Percentiles rank a stretch among this genome's conserved stretches.
Conservation (phyloP, 176 grass and related monocot genomes). For the Pontederia paniculata region DNA sequence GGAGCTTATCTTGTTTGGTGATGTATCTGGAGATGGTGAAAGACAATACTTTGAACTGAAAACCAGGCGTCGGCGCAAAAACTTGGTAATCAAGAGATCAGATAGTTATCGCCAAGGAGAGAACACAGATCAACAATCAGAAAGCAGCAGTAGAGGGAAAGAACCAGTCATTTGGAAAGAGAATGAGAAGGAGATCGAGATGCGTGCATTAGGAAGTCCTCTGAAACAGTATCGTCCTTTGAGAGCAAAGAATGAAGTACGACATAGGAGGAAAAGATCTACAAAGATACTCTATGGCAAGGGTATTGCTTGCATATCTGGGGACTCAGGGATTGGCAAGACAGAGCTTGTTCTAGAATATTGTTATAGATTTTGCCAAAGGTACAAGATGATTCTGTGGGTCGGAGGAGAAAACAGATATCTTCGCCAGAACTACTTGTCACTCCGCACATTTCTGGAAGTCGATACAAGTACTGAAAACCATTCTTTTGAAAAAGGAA, state of each 20-base stretch:
- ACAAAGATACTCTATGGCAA: conserved; percentile 92
- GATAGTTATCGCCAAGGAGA: conserved; percentile 32
- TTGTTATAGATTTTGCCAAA: conserved; percentile 65
- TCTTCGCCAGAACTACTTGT: conserved; percentile 74
- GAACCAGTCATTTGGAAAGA: conserved; percentile 85
- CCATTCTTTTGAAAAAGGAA: conserved; percentile 65
- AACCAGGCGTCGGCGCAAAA: conserved; percentile 51
- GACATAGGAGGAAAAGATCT: conserved; percentile 47
- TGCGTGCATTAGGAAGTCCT: conserved; percentile 55
- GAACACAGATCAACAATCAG: conserved; percentile 22
- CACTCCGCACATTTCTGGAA: conserved; percentile 61
- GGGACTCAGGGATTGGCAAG: conserved; percentile 92
- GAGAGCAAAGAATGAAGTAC: conserved; percentile 39
- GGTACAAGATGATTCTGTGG: conserved; percentile 97
- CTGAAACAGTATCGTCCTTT: conserved; percentile 19
- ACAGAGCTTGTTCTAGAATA: conserved; percentile 92
- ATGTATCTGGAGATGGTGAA: conserved; percentile 82
- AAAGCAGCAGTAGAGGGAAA: conserved; percentile 58
- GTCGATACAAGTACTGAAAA: conserved; percentile 49
- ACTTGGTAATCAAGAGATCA: conserved; percentile 23
- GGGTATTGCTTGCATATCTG: conserved; percentile 92
- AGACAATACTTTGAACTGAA: conserved; percentile 89
- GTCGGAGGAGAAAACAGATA: conserved; percentile 82
- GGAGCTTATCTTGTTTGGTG: conserved; percentile 90
- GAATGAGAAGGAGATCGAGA: conserved; percentile 86